Conservation (phyloP, 495 filamentous ascomycete species). For the Aspergillus diversus region DNA sequence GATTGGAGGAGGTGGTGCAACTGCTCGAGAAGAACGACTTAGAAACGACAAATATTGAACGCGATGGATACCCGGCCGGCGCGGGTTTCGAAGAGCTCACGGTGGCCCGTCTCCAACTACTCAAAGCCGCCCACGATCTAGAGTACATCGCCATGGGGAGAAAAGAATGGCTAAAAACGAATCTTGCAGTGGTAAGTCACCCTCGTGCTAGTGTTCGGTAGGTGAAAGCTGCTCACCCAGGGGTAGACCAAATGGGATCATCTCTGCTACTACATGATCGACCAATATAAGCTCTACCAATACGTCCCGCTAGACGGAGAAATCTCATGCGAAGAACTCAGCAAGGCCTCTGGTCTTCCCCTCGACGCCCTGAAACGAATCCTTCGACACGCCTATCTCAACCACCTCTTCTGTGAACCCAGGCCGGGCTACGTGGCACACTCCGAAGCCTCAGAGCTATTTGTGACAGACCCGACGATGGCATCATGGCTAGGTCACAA, state of each 20-base stretch:
- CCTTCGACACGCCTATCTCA: constrained; percentile 7
- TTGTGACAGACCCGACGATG: constrained; percentile 1
- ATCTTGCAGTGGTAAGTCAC: constrained; percentile 2
- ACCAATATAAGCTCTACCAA: constrained; percentile 1
- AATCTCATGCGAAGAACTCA: not conserved
- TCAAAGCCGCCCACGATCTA: constrained; percentile 2
- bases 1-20: not conserved
- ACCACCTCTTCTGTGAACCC: constrained; percentile 6
- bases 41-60: not conserved
- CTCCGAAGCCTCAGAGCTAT: not conserved
- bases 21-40: not conserved
- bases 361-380: not conserved
- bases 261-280: constrained; percentile 9
- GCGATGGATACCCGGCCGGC: not conserved
- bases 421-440: constrained; percentile 10
- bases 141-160: constrained; percentile 1
- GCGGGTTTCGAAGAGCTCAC: not conserved
- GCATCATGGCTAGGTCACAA: constrained; percentile 9
- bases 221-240: not conserved
- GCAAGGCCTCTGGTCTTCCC: not conserved
- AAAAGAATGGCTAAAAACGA: not conserved
- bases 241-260: constrained; percentile 4
- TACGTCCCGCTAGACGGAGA: constrained; percentile 1
- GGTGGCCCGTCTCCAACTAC: not conserved
- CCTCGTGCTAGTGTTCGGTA: not conserved